Evolutionary conservation across 208 protist genomes (phyloP), one percentile per base, ranked within the genome.

Genomic region (Leishmania gerbilli): DNA sequence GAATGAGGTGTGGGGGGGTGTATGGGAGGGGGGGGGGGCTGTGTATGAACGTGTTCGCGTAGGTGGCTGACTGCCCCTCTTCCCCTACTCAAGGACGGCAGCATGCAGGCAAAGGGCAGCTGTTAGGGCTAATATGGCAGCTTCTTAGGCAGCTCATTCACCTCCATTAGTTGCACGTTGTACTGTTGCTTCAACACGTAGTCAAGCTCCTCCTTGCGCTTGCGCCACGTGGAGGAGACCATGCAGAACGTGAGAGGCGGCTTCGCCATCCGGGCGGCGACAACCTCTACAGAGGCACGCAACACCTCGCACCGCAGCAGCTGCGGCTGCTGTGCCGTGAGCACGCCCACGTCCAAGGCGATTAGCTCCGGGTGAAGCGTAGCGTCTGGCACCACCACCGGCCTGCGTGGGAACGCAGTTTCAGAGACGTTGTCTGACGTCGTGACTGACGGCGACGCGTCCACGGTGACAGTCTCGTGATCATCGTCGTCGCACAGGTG

Each of bases 171-270:
- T 21, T 84, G 80, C 34, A 94, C 88, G 1, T 80, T 49, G 77
- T 93, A 94, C 56, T 90, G 83, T 71, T 92, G 76, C 74, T 77
- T 42, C 55, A 96, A 53, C 42, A 89, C 77, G 34, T 78, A 85
- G 51, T 68, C 74, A 19, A 94, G 74, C 79, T 92, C 89, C 68
- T 87, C 49, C 56, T 77, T 81, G 0, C 86, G 68, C 65, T 85
- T 82, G 62, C 80, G 79, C 88, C 91, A 96, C 37, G 71, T 79
- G 24, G 72, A 82, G 40, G 91, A 88, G 0, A 85, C 76, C 51
- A 86, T 77, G 58, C 76, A 85, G 51, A 85, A 55, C 31, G 76
- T 85, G 4, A 68, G 82, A 11, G 76, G 77, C 56, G 82, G 82
- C 19, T 68, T 58, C 62, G 81, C 82, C 31, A 85, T 53, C 1